Conservation (phyloP, 2,329 filamentous ascomycete genomes). For the Epichloe coenophiala region DNA sequence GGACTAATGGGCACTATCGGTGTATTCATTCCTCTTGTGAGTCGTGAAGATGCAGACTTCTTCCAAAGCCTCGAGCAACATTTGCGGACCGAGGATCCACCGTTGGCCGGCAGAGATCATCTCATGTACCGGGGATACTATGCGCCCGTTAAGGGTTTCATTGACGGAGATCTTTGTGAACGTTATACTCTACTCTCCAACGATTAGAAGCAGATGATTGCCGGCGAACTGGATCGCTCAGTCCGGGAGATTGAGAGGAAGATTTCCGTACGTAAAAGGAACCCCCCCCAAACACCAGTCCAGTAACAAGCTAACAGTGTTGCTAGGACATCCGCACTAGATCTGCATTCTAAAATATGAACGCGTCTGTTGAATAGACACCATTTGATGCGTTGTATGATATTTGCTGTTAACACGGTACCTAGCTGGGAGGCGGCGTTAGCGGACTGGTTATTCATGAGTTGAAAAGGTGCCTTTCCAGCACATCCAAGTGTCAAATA, state of each 20-base stretch:
- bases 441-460: conserved; percentile 14
- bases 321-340: conserved; percentile 42
- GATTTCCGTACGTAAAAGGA: conserved; percentile 49
- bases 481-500: conserved; percentile 2
- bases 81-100: conserved; percentile 73
- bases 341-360: conserved; percentile 37
- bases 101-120: conserved; percentile 84
- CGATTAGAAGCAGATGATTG: conserved; percentile 92
- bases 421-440: too few relatives aligned
- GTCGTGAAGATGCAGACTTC: conserved; percentile 90
- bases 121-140: conserved; percentile 94
- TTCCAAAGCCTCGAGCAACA: conserved; percentile 91
- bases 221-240: conserved; percentile 79
- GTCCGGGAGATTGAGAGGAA: conserved; percentile 92
- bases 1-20: conserved; percentile 91
- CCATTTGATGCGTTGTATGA: conserved; percentile 8
- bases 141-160: conserved; percentile 87
- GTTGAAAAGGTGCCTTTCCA: conserved; percentile 9
- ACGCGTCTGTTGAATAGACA: not conserved
- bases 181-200: conserved; percentile 70
- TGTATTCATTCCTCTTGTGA: conserved; percentile 81
- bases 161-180: conserved; percentile 95
- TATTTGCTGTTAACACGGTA: conserved; percentile 13
- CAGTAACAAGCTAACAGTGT: conserved; percentile 12
- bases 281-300: not conserved